Base-by-base conservation (phyloP, 1,139 yeast genomes). In the Blastobotrys buckinghamii region DNA sequence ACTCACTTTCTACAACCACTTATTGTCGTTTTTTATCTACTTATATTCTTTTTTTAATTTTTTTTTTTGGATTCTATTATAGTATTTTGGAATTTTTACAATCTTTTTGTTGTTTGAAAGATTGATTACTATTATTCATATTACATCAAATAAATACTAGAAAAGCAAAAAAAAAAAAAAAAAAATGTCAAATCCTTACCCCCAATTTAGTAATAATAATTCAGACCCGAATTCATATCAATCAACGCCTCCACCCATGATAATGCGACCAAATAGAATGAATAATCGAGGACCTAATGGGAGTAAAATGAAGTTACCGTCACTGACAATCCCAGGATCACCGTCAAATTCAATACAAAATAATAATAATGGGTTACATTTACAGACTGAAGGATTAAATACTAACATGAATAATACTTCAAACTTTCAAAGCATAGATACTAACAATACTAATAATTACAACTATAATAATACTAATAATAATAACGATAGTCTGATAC, bases 281-380 rank as follows among this genome's bases (percentile, higher is more conserved):
- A 10, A 26, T 15, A 17, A 39, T 12, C 42, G 24, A n/a, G 33
- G 43, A 17, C 51, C 52, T 40, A 54, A 59, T 47, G 57, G 65
- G 1, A 60, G 65, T 10, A 54, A 62, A 32, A 54, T 64, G 47
- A 65, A 63, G 43, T 62, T 67, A n/a, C 67, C 69, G 13, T 55
- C 66, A n/a, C 53, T 65, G 26, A 50, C 60, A 9, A 63, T 65
- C 9, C 63, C 62, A 19, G 39, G 37, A 22, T 44, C 48, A 17
- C 40, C 49, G 15, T 13, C 41, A 8, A 9, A 2, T 22, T 19
- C n/a, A 29, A 38, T 16, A 38, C 5, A 36, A n/a, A 22, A 30
- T 17, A 20, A 13, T 24, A 33, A 39, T 15, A 34, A 39, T 29
- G 27, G 39, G 3, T 19, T 36, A 6, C 22, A 12, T 12, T 19